These are phyloP conservation scores for Arachis stenosperma DNA, from an alignment of 306 rosid species.

Conservation along the genomic window DNA sequence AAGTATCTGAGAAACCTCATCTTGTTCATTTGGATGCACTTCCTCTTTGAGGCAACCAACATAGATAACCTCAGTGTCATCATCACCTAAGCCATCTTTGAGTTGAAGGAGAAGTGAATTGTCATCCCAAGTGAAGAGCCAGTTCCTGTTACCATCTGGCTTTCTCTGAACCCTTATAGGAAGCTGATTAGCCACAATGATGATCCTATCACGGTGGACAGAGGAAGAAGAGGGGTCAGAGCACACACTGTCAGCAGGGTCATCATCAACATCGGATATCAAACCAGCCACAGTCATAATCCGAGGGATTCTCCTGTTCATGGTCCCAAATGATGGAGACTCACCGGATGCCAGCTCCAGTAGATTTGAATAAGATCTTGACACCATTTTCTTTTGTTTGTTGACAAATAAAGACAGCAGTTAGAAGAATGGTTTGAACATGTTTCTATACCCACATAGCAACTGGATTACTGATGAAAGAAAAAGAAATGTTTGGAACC, in stretches of 20 bases:
- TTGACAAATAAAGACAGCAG: background rate
- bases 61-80: conserved; percentile 65
- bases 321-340: conserved; percentile 54
- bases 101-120: conserved; percentile 67
- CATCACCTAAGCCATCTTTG: conserved; percentile 76
- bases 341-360: conserved; percentile 72
- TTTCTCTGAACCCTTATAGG: conserved; percentile 67
- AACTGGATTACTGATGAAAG: background rate
- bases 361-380: conserved; percentile 75
- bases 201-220: conserved; percentile 58
- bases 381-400: conserved; percentile 48
- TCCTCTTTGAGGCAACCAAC: conserved; percentile 71
- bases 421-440: conserved; percentile 21
- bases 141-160: conserved; percentile 47
- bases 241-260: conserved; percentile 44
- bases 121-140: conserved; percentile 73
- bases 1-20: conserved; percentile 67
- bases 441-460: conserved; percentile 21
- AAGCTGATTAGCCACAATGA: conserved; percentile 72
- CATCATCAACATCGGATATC: conserved; percentile 63
- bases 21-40: conserved; percentile 66
- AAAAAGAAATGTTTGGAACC: too few species aligned
- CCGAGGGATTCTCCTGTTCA: conserved; percentile 57
- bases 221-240: conserved; percentile 61
- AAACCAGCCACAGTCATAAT: conserved; percentile 71